Conservation (phyloP, 345 rosid genomes). For the Camelina sativa region DNA sequence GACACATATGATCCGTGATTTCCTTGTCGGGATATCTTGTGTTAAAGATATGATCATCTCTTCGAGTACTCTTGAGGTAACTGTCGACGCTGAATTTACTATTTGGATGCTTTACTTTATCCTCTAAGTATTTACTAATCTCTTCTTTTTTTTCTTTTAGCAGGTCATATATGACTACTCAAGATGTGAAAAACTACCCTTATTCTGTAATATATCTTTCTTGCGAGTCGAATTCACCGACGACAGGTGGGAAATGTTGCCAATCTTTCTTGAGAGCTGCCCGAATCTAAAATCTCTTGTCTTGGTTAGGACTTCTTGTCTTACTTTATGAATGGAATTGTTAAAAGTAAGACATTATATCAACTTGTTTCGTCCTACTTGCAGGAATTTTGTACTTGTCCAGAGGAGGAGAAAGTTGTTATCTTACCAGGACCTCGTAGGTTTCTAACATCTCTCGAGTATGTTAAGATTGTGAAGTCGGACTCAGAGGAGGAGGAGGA, state of each 20-base stretch:
- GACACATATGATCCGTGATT: not conserved
- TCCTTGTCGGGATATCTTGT: not conserved
- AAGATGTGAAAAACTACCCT: not conserved
- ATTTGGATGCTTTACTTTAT: not conserved
- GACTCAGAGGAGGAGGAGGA: not conserved
- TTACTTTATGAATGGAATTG: not conserved
- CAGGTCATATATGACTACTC: not conserved
- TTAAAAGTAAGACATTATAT: not conserved
- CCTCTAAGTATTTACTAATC: too few relatives aligned
- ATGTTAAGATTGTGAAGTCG: not conserved
- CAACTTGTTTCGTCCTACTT: not conserved
- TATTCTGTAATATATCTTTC: slow-evolving; percentile 7
- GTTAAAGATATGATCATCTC: not conserved
- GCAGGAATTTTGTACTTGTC: not conserved
- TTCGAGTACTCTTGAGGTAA: not conserved
- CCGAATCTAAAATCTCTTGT: not conserved
- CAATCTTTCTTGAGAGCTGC: slow-evolving; percentile 15
- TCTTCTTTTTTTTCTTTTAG: too few relatives aligned
- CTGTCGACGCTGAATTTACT: not conserved
- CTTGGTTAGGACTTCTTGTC: not conserved
- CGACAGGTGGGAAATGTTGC: not conserved
- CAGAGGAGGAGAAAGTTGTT: not conserved
- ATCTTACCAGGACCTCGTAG: not conserved
- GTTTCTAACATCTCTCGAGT: not conserved
- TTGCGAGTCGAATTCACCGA: not conserved